These are phyloP conservation scores for Zygotorulaspora sp. DNA, from an alignment of 805 yeast species.

Conservation along the genomic window DNA sequence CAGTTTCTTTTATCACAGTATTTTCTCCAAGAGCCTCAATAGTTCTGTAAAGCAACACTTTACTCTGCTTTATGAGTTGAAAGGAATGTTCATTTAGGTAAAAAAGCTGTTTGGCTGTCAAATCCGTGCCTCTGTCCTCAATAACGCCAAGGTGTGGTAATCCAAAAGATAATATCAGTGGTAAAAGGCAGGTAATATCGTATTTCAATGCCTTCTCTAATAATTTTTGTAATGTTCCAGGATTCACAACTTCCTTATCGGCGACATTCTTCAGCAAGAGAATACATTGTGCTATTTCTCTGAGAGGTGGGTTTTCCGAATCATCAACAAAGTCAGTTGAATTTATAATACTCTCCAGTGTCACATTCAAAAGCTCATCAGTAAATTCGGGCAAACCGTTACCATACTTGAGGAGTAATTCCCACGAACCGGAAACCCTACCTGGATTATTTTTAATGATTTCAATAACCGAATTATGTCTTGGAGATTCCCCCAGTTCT, in stretches of 20 bases:
- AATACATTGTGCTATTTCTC: conserved; percentile 23
- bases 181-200: conserved; percentile 13
- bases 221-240: conserved; percentile 15
- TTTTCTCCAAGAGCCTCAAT: conserved; percentile 19
- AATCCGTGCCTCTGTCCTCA: conserved; percentile 10
- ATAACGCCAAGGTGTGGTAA: conserved; percentile 11
- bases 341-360: conserved; percentile 37
- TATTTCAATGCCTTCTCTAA: conserved; percentile 14
- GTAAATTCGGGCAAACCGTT: conserved; percentile 11
- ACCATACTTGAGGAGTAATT: conserved; percentile 37
- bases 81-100: conserved; percentile 14
- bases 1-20: conserved; percentile 7
- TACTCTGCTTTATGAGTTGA: conserved; percentile 8
- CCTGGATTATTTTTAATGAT: conserved; percentile 48
- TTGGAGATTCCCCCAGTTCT: conserved; percentile 21
- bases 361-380: conserved; percentile 27
- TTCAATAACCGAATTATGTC: conserved; percentile 26
- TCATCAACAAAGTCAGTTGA: conserved; percentile 38
- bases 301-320: conserved; percentile 30
- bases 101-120: conserved; percentile 20
- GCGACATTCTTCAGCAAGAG: conserved; percentile 24
- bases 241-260: conserved; percentile 7
- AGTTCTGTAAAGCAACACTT: conserved; percentile 12
- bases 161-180: conserved; percentile 11
- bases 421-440: conserved; percentile 48